Base-by-base conservation (phyloP, 768 basidiomycete species). In the Russula lepida region DNA sequence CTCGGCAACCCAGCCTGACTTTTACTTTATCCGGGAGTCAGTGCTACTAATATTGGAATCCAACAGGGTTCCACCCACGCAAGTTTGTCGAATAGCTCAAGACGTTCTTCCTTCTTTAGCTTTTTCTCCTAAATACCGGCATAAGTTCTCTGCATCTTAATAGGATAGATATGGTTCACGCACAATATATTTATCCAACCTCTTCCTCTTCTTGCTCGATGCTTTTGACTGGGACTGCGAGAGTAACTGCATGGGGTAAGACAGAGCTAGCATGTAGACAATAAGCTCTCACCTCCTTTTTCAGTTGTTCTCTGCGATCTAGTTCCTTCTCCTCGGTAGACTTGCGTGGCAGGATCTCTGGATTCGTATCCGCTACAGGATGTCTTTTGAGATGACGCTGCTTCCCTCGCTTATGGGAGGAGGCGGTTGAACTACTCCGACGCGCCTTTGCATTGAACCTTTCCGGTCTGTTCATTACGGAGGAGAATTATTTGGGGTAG, bases 81-180 rank as follows among this genome's bases (percentile, higher is more conserved):
- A 63, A 97, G 77, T 71, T 89, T 92, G 65, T 90, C 83, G 57
- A 95, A 84, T 15, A 97, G 78, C 21, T 78, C 71, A 4, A 83
- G 69, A 48, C 93, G 82, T 63, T 92, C 91, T 69, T 97, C 94
- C 71, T 93, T 91, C 74, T 88, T 92, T 51, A 95, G 75, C 73
- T 95, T 95, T 75, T 94, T 94, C 53, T 92, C 88, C 92, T 94
- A 64, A 51, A 59, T 1, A 48, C 21, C 12, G 15, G 25, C 4
- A 43, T 48, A 2, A 50, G 19, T 37, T 13, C 19, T 37, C 39
- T 12, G 27, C 11, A 13, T 50, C 21, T 21, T 4, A 7, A 41
- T 44, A 21, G 30, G 32, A 33, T 7, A 41, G 12, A 33, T 43
- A 37, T 23, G 15, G 30, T 53, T 37, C 39, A 68, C 76, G 60